Evolutionary conservation across 768 basidiomycete species (phyloP), one percentile per base, ranked within the genome.

Genomic region (Chlorophyllum brunneum): DNA sequence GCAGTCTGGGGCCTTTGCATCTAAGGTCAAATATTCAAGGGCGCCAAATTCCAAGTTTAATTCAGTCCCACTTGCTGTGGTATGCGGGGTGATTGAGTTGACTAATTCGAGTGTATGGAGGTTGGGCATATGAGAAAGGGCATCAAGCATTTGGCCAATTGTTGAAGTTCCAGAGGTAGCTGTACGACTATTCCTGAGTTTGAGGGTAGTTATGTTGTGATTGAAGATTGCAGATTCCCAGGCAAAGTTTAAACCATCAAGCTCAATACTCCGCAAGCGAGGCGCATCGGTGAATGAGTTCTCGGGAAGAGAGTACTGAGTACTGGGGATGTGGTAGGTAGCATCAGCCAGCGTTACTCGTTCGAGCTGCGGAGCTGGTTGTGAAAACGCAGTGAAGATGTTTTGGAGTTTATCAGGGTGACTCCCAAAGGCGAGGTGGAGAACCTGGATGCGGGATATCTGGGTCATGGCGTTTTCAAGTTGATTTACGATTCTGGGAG

Each of bases 391-490:
- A 15, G 41, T 15, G 8, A 52, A 33, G n/a, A 52, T 20, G 33
- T 37, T 38, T 16, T 18, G n/a, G 24, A 44, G 16, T 29, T 9
- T 29, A 10, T 52, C 51, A 10, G 23, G 24, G 1, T 36, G 51
- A 2, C 15, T 30, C 3, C 23, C 54, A 9, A 67, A 60, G 18
- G 56, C 57, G 29, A 76, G 62, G 3, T 60, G 61, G 37, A 77
- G 60, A 18, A 68, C 57, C 27, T 60, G 60, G 11, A 71, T 68
- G 36, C 73, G 70, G 34, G 65, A 57, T 2, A 66, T 55, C 34
- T 73, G 69, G 9, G 40, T 16, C 26, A 44, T 33, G 20, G 36
- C 34, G 3, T 20, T 33, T 24, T 36, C 56, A 50, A 51, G 70
- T 59, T 26, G 66, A 63, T 24, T 16, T 18, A 52, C 20, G 11